Conservation (phyloP, 441 rosid species). For the Sinapis alba region DNA sequence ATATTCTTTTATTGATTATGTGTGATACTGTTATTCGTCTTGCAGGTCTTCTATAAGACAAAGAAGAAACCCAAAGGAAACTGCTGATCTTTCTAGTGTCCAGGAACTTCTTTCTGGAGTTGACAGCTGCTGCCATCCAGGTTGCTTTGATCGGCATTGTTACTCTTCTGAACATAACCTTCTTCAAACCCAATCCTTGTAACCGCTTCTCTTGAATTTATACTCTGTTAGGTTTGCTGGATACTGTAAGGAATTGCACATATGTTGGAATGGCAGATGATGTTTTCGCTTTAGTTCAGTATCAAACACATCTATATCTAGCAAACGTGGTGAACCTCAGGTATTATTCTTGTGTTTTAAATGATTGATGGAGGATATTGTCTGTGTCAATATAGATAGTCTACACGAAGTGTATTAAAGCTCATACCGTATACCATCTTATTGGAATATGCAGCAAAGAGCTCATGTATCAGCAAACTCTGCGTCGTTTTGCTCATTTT, state of each 20-base stretch:
- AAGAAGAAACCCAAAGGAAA: constrained; percentile 60
- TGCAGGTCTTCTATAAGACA: not conserved
- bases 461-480: constrained; percentile 94
- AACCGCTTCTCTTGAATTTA: not conserved
- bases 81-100: constrained; percentile 92
- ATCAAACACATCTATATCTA: constrained; percentile 84
- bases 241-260: constrained; percentile 74
- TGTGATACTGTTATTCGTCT: not conserved
- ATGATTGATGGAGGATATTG: constrained; percentile 7
- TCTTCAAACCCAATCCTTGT: constrained; percentile 17
- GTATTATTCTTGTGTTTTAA: constrained; percentile 42
- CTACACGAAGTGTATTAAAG: not conserved
- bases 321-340: constrained; percentile 82
- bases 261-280: constrained; percentile 98
- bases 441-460: constrained; percentile 71
- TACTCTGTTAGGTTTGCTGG: constrained; percentile 70
- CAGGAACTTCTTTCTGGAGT: constrained; percentile 74
- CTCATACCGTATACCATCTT: constrained; percentile 4
- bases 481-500: constrained; percentile 85
- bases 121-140: constrained; percentile 65
- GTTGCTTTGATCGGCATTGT: constrained; percentile 40
- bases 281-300: constrained; percentile 85
- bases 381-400: not conserved
- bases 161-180: constrained; percentile 6
- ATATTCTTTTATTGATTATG: no score